Conservation (phyloP, 371 early-diverging fungal species). For the Astathelohania contejeani region DNA sequence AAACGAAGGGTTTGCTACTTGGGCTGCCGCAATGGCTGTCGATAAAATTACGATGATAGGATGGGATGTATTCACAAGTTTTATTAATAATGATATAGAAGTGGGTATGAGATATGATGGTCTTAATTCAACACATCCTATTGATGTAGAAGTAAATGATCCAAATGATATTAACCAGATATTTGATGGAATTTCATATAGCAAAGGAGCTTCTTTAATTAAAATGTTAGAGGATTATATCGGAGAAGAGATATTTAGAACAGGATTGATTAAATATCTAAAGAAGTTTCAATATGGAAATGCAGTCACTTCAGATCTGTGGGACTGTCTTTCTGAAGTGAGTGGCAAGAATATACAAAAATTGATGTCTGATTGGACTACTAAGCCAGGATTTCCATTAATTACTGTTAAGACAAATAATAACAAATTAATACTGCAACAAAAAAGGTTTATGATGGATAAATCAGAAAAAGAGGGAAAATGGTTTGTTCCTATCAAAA, state of each 20-base stretch:
- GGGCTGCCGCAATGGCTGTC: slow-evolving; percentile 65
- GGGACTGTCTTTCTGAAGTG: slow-evolving; percentile 60
- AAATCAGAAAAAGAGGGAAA: not conserved
- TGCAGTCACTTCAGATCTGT: slow-evolving; percentile 66
- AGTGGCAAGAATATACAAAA: slow-evolving; percentile 58
- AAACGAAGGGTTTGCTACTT: slow-evolving; percentile 88
- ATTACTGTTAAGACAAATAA: slow-evolving; percentile 3
- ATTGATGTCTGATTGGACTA: slow-evolving; percentile 72
- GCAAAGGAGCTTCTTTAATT: slow-evolving; percentile 75
- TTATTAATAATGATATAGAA: slow-evolving; percentile 58
- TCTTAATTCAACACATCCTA: slow-evolving; percentile 68
- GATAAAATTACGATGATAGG: slow-evolving; percentile 55
- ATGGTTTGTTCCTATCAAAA: slow-evolving; percentile 21
- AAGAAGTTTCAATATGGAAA: slow-evolving; percentile 62
- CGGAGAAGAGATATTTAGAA: slow-evolving; percentile 54
- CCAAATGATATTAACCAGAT: slow-evolving; percentile 63
- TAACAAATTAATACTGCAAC: slow-evolving; percentile 6
- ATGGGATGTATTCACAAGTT: slow-evolving; percentile 52
- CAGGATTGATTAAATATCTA: slow-evolving; percentile 65
- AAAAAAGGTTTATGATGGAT: slow-evolving; percentile 19
- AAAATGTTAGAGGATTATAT: slow-evolving; percentile 69
- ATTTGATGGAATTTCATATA: slow-evolving; percentile 62
- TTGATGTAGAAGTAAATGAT: slow-evolving; percentile 66
- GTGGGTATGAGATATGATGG: slow-evolving; percentile 61
- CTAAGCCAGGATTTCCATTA: slow-evolving; percentile 58